Percentiles rank a stretch among this genome's conserved stretches.
Evolutionary conservation across 495 filamentous ascomycete species (phyloP).

Genomic region (Aspergillus haitiensis): DNA sequence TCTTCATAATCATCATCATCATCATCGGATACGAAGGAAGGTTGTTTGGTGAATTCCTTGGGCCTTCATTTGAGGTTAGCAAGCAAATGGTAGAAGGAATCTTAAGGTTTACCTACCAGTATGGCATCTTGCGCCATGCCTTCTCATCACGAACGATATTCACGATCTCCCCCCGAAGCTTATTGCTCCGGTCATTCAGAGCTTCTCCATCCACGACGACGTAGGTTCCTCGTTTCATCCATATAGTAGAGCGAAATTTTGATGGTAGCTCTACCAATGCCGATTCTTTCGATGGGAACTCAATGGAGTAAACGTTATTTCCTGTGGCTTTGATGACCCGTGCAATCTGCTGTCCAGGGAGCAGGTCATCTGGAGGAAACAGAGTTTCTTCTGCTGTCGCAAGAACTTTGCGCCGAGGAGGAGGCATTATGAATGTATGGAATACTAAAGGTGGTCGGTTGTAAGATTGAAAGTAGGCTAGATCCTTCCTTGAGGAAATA

Average conservation of each 20-base stretch:
- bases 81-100: conserved; percentile 13
- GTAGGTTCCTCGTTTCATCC: conserved; percentile 84
- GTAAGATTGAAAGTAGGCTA: not conserved
- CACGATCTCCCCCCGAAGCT: conserved; percentile 83
- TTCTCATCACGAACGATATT: conserved; percentile 92
- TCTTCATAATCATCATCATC: conserved; percentile 67
- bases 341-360: conserved; percentile 65
- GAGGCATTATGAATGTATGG: conserved; percentile 56
- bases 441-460: not conserved
- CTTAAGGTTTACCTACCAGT: conserved; percentile 62
- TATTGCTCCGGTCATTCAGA: conserved; percentile 69
- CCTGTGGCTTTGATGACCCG: conserved; percentile 78
- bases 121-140: conserved; percentile 84
- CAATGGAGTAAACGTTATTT: conserved; percentile 71
- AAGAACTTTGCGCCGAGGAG: conserved; percentile 69
- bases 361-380: conserved; percentile 68
- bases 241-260: conserved; percentile 85
- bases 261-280: conserved; percentile 59
- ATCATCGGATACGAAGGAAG: conserved; percentile 37
- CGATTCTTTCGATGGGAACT: conserved; percentile 17
- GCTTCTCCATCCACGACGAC: conserved; percentile 75
- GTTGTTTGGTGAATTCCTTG: conserved; percentile 69
- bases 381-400: conserved; percentile 73
- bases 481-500: too few species aligned
- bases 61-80: conserved; percentile 58